Conservation (phyloP, 2,329 filamentous ascomycete species). For the Sporothrix curviconia region DNA sequence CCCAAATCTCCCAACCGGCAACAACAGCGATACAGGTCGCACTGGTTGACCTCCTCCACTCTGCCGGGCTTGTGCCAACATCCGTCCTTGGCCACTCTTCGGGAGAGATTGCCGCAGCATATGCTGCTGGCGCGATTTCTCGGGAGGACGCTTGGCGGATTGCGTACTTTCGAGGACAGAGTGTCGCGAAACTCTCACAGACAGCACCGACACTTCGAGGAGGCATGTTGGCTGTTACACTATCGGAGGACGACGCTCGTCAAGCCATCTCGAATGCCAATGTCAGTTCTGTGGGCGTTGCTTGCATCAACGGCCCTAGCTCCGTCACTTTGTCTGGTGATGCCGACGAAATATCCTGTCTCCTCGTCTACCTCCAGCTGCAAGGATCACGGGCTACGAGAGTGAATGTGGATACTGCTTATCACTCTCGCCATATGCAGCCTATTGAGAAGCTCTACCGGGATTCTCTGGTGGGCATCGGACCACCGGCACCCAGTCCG, state of each 20-base stretch:
- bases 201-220: slow-evolving; percentile 23
- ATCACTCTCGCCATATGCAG: slow-evolving; percentile 27
- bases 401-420: slow-evolving; percentile 25
- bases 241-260: slow-evolving; percentile 31
- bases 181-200: slow-evolving; percentile 23
- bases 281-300: slow-evolving; percentile 25
- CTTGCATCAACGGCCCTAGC: slow-evolving; percentile 29
- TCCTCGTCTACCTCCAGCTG: slow-evolving; percentile 14
- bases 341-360: slow-evolving; percentile 3
- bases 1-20: slow-evolving; percentile 26
- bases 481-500: background rate
- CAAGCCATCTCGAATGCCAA: slow-evolving; percentile 16
- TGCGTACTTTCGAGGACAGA: slow-evolving; percentile 28
- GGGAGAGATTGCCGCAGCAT: slow-evolving; percentile 34
- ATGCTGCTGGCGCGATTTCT: slow-evolving; percentile 24
- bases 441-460: slow-evolving; percentile 19
- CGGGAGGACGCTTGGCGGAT: slow-evolving; percentile 27
- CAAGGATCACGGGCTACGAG: slow-evolving; percentile 4
- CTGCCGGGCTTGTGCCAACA: slow-evolving; percentile 22
- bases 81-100: slow-evolving; percentile 31
- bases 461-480: slow-evolving; percentile 6
- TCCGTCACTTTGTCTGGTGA: slow-evolving; percentile 33
- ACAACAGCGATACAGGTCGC: slow-evolving; percentile 31
- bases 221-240: slow-evolving; percentile 43
- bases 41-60: slow-evolving; percentile 28